A percentile compares a stretch with the other conserved stretches of the same genome.
These are phyloP conservation scores for Calonectria honghensis DNA, from an alignment of 2,329 filamentous ascomycete genomes.

Conservation along the genomic window DNA sequence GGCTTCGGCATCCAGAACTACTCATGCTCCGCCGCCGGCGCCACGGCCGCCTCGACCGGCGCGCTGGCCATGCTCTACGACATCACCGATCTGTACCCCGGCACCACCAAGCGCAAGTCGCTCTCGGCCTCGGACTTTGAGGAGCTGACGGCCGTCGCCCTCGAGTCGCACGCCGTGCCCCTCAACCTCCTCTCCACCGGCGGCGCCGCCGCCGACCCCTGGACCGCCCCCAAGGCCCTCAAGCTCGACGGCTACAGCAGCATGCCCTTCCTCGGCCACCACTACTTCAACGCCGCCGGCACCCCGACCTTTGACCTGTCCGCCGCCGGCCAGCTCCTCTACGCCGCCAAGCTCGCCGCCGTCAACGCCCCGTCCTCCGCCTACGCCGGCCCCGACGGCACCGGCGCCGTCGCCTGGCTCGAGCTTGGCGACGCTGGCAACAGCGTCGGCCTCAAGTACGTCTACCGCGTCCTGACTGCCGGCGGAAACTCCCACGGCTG, in stretches of 20 bases:
- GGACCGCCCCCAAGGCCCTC: slow-evolving; percentile 62
- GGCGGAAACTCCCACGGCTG: slow-evolving; percentile 70
- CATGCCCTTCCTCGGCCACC: slow-evolving; percentile 74
- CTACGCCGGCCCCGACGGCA: slow-evolving; percentile 66
- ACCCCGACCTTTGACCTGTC: slow-evolving; percentile 77
- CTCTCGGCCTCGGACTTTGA: slow-evolving; percentile 63
- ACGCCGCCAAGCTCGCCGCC: slow-evolving; percentile 68
- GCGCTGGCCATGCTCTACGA: slow-evolving; percentile 78
- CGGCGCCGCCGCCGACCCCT: slow-evolving; percentile 67
- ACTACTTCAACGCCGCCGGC: slow-evolving; percentile 77
- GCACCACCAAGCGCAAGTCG: slow-evolving; percentile 60
- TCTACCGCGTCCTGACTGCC: slow-evolving; percentile 74
- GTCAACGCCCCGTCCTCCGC: slow-evolving; percentile 72
- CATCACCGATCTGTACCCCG: slow-evolving; percentile 70
- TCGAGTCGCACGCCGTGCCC: slow-evolving; percentile 66
- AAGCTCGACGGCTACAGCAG: slow-evolving; percentile 60
- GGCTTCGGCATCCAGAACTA: slow-evolving; percentile 83
- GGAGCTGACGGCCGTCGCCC: slow-evolving; percentile 62
- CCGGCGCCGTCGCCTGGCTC: slow-evolving; percentile 75
- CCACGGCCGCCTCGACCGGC: slow-evolving; percentile 65
- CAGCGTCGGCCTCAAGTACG: slow-evolving; percentile 62
- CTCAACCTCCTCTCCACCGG: slow-evolving; percentile 66
- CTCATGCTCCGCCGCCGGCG: slow-evolving; percentile 69
- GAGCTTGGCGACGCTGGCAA: slow-evolving; percentile 65
- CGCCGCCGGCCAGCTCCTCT: slow-evolving; percentile 60